Conservation (phyloP, 441 rosid genomes). For the Jatropha podagrica region DNA sequence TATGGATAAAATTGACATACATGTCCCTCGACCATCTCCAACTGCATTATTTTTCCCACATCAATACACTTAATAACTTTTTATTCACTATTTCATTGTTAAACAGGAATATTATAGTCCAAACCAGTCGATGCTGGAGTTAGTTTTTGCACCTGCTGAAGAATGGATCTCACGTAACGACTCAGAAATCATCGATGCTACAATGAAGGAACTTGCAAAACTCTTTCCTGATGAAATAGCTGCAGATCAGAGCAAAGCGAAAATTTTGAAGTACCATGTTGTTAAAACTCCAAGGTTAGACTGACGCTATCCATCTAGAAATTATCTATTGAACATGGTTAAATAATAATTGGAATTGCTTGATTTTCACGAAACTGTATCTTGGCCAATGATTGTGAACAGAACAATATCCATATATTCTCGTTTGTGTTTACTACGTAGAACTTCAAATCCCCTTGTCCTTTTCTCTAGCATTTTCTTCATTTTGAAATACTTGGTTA, state of each 20-base stretch:
- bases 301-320: background rate
- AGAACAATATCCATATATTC: background rate
- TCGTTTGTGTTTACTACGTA: background rate
- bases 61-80: background rate
- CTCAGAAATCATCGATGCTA: conserved; percentile 82
- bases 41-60: background rate
- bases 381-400: background rate
- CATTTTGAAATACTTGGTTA: background rate
- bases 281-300: conserved; percentile 90
- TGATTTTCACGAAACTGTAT: background rate
- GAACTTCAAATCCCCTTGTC: background rate
- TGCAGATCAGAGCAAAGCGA: conserved; percentile 91
- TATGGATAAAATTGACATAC: background rate
- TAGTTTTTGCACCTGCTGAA: conserved; percentile 95
- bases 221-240: conserved; percentile 90
- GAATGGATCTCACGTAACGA: conserved; percentile 85
- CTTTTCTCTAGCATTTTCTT: background rate
- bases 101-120: conserved; percentile 84
- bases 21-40: background rate
- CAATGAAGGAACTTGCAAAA: conserved; percentile 88
- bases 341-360: background rate
- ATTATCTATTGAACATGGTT: background rate
- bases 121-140: conserved; percentile 88
- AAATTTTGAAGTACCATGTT: conserved; percentile 79
- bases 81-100: conserved; percentile 9